phyloP scores from a whole-genome alignment of 345 rosid genomes.

The Rubroshorea leprosula region DNA sequence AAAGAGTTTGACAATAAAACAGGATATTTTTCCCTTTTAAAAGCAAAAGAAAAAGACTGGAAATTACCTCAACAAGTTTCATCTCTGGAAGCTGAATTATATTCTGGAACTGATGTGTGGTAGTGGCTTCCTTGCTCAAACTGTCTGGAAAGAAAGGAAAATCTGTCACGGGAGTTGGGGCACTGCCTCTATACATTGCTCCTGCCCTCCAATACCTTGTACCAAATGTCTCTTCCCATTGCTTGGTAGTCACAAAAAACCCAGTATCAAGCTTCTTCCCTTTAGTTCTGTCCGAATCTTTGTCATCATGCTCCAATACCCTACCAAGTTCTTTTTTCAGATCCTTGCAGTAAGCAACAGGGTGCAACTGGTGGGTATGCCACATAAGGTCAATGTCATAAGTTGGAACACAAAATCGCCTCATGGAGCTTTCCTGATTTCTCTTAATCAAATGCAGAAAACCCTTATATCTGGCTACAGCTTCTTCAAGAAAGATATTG shows the following conservation, averaged over 20 bases:
- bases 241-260: slow-evolving; percentile 72
- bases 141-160: slow-evolving; percentile 35
- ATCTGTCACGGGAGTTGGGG: slow-evolving; percentile 59
- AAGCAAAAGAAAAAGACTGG: slow-evolving; percentile 7
- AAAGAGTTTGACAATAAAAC: too few relatives aligned
- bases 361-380: slow-evolving; percentile 97
- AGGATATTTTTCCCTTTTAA: background rate
- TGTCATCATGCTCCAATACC: slow-evolving; percentile 89
- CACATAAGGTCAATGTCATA: slow-evolving; percentile 95
- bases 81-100: slow-evolving; percentile 43
- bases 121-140: slow-evolving; percentile 29
- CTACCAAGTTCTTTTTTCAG: slow-evolving; percentile 53
- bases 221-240: slow-evolving; percentile 86
- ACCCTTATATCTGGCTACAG: slow-evolving; percentile 86
- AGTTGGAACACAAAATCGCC: slow-evolving; percentile 80
- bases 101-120: slow-evolving; percentile 19
- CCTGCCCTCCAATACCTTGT: slow-evolving; percentile 87
- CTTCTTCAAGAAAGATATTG: slow-evolving; percentile 68
- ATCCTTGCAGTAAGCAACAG: slow-evolving; percentile 65
- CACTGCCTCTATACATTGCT: slow-evolving; percentile 77
- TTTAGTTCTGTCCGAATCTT: slow-evolving; percentile 80
- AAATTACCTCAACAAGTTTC: slow-evolving; percentile 67
- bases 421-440: slow-evolving; percentile 61
- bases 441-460: slow-evolving; percentile 76
- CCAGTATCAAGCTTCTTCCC: slow-evolving; percentile 87